phyloP scores from a whole-genome alignment of 352 stramenopile species.

The Phytophthora foliorum region DNA sequence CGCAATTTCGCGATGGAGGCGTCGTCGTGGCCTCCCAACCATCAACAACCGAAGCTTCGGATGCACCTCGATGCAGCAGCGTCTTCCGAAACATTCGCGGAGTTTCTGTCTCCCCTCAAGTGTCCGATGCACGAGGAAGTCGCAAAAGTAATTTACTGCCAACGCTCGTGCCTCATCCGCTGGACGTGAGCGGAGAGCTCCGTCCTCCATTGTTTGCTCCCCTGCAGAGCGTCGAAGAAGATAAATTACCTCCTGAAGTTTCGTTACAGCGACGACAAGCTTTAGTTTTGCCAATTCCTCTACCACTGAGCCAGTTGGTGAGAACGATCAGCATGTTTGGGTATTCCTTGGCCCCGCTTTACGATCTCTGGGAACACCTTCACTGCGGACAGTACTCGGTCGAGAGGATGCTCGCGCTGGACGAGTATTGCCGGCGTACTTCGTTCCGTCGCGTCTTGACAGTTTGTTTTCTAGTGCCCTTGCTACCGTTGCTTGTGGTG shows the following conservation, averaged over 20 bases:
- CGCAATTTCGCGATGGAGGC: background rate
- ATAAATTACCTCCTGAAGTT: background rate
- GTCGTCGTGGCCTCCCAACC: constrained; percentile 5
- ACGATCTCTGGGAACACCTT: constrained; percentile 40
- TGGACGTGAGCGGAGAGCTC: constrained; percentile 6
- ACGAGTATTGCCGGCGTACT: constrained; percentile 26
- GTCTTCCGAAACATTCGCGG: constrained; percentile 13
- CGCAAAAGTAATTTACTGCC: constrained; percentile 4
- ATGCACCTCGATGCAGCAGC: constrained; percentile 1
- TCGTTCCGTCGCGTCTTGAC: constrained; percentile 4
- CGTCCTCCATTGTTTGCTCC: background rate
- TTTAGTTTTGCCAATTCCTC: background rate
- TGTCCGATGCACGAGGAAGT: constrained; percentile 2
- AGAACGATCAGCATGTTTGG: constrained; percentile 4
- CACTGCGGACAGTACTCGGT: constrained; percentile 47
- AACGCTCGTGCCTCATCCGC: background rate
- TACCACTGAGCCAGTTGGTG: background rate
- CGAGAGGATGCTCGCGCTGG: constrained; percentile 32
- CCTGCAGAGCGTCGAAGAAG: constrained; percentile 1
- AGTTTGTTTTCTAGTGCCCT: constrained; percentile 15
- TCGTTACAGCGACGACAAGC: background rate
- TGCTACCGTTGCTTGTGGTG: constrained; percentile 11
- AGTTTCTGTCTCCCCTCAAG: background rate
- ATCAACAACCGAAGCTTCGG: background rate
- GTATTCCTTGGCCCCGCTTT: constrained; percentile 19